Conservation (phyloP, 352 stramenopile genomes). For the Globisporangium solare region DNA sequence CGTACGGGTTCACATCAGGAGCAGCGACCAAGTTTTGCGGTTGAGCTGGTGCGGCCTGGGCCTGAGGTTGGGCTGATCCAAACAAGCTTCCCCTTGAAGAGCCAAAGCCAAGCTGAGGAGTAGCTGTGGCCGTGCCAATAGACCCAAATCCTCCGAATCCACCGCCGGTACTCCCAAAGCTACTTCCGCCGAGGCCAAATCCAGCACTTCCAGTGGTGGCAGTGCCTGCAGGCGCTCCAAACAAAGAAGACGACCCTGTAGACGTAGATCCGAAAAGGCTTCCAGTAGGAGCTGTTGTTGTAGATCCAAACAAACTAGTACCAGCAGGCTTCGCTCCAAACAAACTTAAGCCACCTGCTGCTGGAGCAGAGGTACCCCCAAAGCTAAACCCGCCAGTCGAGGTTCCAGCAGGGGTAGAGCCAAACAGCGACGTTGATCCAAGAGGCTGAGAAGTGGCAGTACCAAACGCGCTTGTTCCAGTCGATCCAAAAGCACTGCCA, state of each 20-base stretch:
- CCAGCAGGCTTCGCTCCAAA: conserved; percentile 41
- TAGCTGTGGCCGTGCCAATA: conserved; percentile 4
- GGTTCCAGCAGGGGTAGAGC: conserved; percentile 19
- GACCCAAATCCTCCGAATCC: conserved; percentile 50
- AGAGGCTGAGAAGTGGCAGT: conserved; percentile 23
- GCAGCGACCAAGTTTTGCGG: conserved; percentile 37
- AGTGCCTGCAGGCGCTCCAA: conserved; percentile 24
- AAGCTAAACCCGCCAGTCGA: conserved; percentile 40
- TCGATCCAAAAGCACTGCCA: conserved; percentile 29
- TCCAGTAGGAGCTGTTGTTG: conserved; percentile 17
- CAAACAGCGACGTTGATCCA: conserved; percentile 42
- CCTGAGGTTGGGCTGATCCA: conserved; percentile 30
- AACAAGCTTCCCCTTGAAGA: conserved; percentile 14
- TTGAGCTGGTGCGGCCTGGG: conserved; percentile 45
- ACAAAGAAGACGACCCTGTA: conserved; percentile 34
- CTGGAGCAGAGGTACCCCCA: conserved; percentile 23
- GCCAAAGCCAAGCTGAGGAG: conserved; percentile 16
- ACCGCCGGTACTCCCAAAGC: conserved; percentile 31
- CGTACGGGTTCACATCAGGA: conserved; percentile 59
- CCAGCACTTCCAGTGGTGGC: conserved; percentile 27
- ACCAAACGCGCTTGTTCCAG: conserved; percentile 35
- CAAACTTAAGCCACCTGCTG: conserved; percentile 25
- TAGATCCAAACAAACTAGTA: conserved; percentile 33
- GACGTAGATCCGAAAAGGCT: conserved; percentile 30
- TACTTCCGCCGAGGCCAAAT: conserved; percentile 34